A percentile compares a stretch with the other conserved stretches of the same genome.
Evolutionary conservation across 2,329 filamentous ascomycete genomes (phyloP).

Genomic region (Orbilia javanica): DNA sequence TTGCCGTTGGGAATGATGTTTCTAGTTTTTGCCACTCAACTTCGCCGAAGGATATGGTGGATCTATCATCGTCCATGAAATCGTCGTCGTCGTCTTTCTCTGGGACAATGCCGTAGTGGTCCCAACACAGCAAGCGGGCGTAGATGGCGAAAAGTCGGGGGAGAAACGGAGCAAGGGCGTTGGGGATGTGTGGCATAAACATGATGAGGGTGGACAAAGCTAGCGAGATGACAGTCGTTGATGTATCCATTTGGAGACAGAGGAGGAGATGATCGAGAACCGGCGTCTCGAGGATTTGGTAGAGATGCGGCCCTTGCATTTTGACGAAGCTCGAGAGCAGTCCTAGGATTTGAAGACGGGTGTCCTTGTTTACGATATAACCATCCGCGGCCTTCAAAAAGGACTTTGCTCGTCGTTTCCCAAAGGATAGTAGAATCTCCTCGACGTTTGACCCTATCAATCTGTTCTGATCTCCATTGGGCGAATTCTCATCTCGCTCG

Average conservation of each 20-base stretch:
- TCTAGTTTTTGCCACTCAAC: conserved; percentile 74
- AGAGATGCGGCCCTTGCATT: conserved; percentile 81
- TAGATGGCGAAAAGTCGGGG: conserved; percentile 85
- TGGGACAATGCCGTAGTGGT: conserved; percentile 67
- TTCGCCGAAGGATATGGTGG: conserved; percentile 52
- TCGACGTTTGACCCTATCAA: conserved; percentile 68
- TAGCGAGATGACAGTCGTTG: conserved; percentile 80
- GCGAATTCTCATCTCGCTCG: conserved; percentile 64
- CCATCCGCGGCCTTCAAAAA: conserved; percentile 76
- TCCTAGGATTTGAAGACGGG: conserved; percentile 74
- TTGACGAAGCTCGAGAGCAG: conserved; percentile 80
- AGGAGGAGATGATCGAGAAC: conserved; percentile 78
- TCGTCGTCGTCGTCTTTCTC: conserved; percentile 30
- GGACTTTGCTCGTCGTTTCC: conserved; percentile 77
- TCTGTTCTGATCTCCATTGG: conserved; percentile 64
- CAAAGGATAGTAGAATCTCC: conserved; percentile 71
- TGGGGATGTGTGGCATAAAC: conserved; percentile 84
- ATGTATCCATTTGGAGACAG: conserved; percentile 82
- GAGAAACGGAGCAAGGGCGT: conserved; percentile 76
- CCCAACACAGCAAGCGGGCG: conserved; percentile 83
- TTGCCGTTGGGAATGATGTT: conserved; percentile 74
- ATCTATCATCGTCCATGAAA: conserved; percentile 50
- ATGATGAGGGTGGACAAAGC: conserved; percentile 82
- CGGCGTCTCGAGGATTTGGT: conserved; percentile 78
- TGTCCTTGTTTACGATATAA: conserved; percentile 75